Conservation (phyloP, 352 stramenopile species). For the Phytophthora tubulina region DNA sequence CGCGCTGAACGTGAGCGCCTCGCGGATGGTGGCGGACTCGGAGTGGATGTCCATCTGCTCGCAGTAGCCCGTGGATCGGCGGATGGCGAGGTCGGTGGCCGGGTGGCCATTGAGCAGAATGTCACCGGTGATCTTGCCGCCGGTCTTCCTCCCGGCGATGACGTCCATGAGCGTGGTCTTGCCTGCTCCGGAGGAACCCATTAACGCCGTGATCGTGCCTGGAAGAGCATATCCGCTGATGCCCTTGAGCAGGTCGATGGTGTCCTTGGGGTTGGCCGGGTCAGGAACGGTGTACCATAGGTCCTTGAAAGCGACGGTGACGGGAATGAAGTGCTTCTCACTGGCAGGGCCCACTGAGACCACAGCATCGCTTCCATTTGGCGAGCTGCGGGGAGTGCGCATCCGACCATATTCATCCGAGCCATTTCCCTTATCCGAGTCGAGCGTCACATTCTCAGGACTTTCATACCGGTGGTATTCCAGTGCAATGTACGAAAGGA, state of each 20-base stretch:
- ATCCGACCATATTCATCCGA: conserved; percentile 15
- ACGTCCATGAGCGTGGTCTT: conserved; percentile 38
- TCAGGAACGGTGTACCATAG: conserved; percentile 29
- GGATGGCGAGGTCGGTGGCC: conserved; percentile 58
- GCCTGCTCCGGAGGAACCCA: conserved; percentile 29
- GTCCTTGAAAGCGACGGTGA: conserved; percentile 32
- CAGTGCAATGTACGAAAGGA: conserved; percentile 31
- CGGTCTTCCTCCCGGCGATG: conserved; percentile 31
- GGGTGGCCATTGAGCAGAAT: conserved; percentile 46
- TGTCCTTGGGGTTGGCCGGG: conserved; percentile 29
- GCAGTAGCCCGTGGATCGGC: conserved; percentile 59
- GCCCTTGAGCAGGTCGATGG: conserved; percentile 30
- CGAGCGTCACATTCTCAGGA: conserved; percentile 33
- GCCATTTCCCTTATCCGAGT: background rate
- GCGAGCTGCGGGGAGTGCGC: conserved; percentile 14
- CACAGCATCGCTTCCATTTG: background rate
- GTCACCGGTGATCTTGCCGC: conserved; percentile 18
- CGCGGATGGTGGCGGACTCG: conserved; percentile 86
- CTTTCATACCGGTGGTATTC: conserved; percentile 32
- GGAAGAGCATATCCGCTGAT: conserved; percentile 29
- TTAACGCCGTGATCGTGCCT: conserved; percentile 30
- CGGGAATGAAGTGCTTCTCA: conserved; percentile 19
- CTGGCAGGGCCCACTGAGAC: conserved; percentile 10
- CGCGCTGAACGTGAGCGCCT: conserved; percentile 50
- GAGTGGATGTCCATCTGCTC: conserved; percentile 90